phyloP scores from a whole-genome alignment of 768 basidiomycete genomes.

The Mycena chlorophos region DNA sequence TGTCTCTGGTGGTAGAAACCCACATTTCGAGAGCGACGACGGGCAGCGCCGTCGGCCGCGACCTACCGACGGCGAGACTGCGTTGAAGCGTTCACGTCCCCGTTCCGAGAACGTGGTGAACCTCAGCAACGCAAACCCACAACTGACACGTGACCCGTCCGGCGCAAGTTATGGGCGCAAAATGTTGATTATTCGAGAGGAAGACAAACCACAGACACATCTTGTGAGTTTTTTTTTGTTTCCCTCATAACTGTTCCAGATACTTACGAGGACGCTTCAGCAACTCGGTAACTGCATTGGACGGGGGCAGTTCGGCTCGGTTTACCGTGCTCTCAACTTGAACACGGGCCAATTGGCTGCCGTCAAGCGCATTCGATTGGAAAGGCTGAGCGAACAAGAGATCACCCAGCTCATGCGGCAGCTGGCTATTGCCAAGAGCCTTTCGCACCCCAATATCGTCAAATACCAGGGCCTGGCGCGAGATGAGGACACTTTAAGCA shows the following conservation, averaged over 20 bases:
- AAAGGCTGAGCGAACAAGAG: conserved; percentile 88
- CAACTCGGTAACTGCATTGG: conserved; percentile 98
- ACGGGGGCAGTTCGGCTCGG: conserved; percentile 93
- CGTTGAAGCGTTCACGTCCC: conserved; percentile 51
- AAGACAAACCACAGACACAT: conserved; percentile 75
- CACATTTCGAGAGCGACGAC: conserved; percentile 73
- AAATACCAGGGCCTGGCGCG: conserved; percentile 96
- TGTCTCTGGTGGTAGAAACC: conserved; percentile 54
- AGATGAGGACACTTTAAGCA: conserved; percentile 85
- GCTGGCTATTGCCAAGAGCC: conserved; percentile 86
- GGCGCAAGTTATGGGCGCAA: conserved; percentile 66
- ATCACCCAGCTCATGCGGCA: conserved; percentile 90
- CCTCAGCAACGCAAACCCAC: conserved; percentile 67
- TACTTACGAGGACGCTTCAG: conserved; percentile 42
- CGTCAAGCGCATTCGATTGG: conserved; percentile 92
- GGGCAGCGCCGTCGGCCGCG: conserved; percentile 61
- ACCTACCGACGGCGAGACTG: conserved; percentile 70
- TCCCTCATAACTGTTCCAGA: conserved; percentile 19
- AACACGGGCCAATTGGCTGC: conserved; percentile 97
- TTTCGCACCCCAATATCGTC: conserved; percentile 94
- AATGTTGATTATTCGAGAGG: conserved; percentile 75
- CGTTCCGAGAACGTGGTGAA: conserved; percentile 76
- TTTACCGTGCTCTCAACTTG: conserved; percentile 92
- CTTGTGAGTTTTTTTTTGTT: conserved; percentile 61
- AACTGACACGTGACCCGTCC: conserved; percentile 58